Conservation (phyloP, 441 rosid species). For the Adansonia gregorii region DNA sequence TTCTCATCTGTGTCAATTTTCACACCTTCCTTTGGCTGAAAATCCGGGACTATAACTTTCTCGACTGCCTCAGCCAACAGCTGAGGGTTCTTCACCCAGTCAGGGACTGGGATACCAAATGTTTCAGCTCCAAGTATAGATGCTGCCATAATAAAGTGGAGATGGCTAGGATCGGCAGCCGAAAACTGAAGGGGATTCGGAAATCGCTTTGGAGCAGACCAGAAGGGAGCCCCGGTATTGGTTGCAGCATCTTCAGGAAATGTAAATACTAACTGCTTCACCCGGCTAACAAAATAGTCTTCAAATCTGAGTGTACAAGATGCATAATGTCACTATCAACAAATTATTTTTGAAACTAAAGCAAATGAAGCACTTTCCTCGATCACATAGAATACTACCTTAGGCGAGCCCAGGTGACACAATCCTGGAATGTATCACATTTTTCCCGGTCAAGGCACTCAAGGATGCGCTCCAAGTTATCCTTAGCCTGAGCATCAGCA, state of each 20-base stretch:
- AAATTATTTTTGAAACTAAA: constrained; percentile 11
- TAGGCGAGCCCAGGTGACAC: constrained; percentile 90
- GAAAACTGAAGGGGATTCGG: constrained; percentile 88
- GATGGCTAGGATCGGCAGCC: constrained; percentile 62
- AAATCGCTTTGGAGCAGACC: constrained; percentile 55
- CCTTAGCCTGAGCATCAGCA: constrained; percentile 96
- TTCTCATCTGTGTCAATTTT: constrained; percentile 93
- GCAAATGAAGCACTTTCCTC: neutral
- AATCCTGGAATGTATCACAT: constrained; percentile 39
- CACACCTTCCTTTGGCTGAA: constrained; percentile 76
- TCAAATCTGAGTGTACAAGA: constrained; percentile 64
- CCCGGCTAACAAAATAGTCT: constrained; percentile 81
- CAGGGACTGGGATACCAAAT: constrained; percentile 79
- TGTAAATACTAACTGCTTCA: constrained; percentile 81
- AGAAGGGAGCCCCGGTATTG: constrained; percentile 64
- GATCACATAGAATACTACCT: constrained; percentile 40
- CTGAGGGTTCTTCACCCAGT: constrained; percentile 65
- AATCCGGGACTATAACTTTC: constrained; percentile 80
- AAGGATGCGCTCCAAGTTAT: constrained; percentile 73
- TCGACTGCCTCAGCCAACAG: constrained; percentile 70
- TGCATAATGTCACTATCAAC: neutral
- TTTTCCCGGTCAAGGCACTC: constrained; percentile 85
- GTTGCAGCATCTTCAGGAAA: constrained; percentile 96
- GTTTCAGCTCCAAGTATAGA: constrained; percentile 84
- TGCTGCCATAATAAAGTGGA: constrained; percentile 75